These are phyloP conservation scores for Cryptosporidium sp. DNA, from an alignment of 169 alveolate genomes.

Conservation along the genomic window DNA sequence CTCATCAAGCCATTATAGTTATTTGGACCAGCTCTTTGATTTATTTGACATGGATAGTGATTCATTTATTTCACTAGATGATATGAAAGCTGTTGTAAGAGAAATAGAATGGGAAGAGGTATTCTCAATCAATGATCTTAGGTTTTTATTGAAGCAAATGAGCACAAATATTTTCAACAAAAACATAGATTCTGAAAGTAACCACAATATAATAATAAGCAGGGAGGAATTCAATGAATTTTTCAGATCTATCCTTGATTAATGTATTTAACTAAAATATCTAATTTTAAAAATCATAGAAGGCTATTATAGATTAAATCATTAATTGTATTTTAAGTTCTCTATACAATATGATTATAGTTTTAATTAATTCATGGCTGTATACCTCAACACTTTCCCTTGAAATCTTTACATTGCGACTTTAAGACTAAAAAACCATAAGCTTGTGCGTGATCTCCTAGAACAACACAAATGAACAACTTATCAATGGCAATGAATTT, in stretches of 20 bases:
- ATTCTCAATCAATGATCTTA: constrained; percentile 21
- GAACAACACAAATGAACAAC: not conserved
- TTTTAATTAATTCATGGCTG: not conserved
- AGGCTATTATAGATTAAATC: not conserved
- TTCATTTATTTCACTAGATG: constrained; percentile 58
- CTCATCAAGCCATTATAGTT: constrained; percentile 66
- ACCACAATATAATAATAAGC: constrained; percentile 28
- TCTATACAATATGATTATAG: not conserved
- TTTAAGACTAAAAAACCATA: constrained; percentile 1
- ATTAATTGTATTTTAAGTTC: not conserved
- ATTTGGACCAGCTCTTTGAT: constrained; percentile 46
- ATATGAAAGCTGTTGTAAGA: constrained; percentile 32
- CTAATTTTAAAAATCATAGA: not conserved
- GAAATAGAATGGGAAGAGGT: constrained; percentile 73
- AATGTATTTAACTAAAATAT: constrained; percentile 4
- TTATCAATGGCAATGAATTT: not conserved
- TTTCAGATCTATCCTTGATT: constrained; percentile 66
- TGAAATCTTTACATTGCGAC: not conserved
- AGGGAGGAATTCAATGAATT: constrained; percentile 57
- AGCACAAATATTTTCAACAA: constrained; percentile 27
- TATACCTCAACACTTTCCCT: not conserved
- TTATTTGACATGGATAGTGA: constrained; percentile 71
- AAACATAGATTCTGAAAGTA: constrained; percentile 15
- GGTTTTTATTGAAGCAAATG: constrained; percentile 39
- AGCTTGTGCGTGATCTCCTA: not conserved